phyloP scores from a whole-genome alignment of 495 filamentous ascomycete genomes.

The Lophiostoma macrostomum region DNA sequence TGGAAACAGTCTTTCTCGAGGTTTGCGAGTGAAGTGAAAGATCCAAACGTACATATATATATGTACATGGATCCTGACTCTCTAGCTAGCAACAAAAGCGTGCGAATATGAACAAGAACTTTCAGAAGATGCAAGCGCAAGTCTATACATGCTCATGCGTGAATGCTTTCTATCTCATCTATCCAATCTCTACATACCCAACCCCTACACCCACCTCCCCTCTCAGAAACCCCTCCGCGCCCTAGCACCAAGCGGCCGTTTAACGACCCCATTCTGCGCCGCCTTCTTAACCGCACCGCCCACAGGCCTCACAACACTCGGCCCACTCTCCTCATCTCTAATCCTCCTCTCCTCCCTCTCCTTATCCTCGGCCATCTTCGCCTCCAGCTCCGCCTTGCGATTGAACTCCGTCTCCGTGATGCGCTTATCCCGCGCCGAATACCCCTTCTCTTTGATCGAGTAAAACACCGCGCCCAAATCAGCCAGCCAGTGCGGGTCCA shows the following conservation, averaged over 20 bases:
- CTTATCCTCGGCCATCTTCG: conserved; percentile 87
- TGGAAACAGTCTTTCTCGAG: too few relatives aligned
- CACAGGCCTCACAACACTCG: conserved; percentile 21
- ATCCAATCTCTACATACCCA: too few relatives aligned
- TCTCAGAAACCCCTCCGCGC: conserved; percentile 7
- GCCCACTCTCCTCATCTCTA: conserved; percentile 49
- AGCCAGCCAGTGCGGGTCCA: conserved; percentile 97
- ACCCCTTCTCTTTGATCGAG: conserved; percentile 96
- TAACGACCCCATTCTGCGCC: conserved; percentile 39
- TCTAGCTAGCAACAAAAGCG: too few relatives aligned
- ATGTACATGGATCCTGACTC: too few relatives aligned
- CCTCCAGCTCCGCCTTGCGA: conserved; percentile 90
- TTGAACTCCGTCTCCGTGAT: conserved; percentile 95
- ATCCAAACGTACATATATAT: too few relatives aligned
- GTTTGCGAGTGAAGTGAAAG: too few relatives aligned
- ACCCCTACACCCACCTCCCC: too few relatives aligned
- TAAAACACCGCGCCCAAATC: conserved; percentile 99
- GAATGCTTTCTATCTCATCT: too few relatives aligned
- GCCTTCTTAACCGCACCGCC: conserved; percentile 30
- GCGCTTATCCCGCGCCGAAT: conserved; percentile 81
- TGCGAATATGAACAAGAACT: too few relatives aligned
- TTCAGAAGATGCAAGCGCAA: too few relatives aligned
- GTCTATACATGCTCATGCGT: too few relatives aligned
- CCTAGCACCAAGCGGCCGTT: conserved; percentile 33
- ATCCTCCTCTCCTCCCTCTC: conserved; percentile 52